phyloP scores from a whole-genome alignment of 2,329 filamentous ascomycete species.

The Penicillium rolfsii region DNA sequence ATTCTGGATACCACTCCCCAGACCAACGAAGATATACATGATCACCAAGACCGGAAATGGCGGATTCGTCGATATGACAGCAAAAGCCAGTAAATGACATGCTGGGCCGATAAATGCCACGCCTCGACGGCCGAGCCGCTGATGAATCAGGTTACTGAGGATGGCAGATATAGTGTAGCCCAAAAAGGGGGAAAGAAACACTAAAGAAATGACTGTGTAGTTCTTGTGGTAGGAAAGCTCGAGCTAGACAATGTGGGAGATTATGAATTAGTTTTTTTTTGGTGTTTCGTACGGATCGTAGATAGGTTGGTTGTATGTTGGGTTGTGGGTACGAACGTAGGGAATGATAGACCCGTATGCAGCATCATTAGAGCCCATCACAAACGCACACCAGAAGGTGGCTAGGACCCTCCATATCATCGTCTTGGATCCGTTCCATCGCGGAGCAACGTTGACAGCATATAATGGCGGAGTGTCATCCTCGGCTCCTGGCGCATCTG shows the following conservation, averaged over 20 bases:
- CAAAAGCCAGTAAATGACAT: slow-evolving; percentile 37
- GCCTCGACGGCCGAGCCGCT: slow-evolving; percentile 65
- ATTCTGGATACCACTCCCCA: slow-evolving; percentile 48
- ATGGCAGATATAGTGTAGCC: slow-evolving; percentile 54
- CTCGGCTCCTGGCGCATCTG: neutral
- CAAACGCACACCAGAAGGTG: slow-evolving; percentile 26
- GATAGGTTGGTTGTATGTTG: neutral
- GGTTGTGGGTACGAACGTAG: slow-evolving; percentile 18
- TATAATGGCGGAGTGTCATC: slow-evolving; percentile 29
- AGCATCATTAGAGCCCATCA: slow-evolving; percentile 32
- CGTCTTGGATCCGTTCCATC: slow-evolving; percentile 28
- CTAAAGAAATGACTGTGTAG: slow-evolving; percentile 49
- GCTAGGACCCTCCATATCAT: slow-evolving; percentile 26
- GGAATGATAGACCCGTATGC: slow-evolving; percentile 28
- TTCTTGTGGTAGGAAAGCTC: slow-evolving; percentile 51
- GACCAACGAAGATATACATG: slow-evolving; percentile 41
- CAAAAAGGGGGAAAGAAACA: slow-evolving; percentile 54
- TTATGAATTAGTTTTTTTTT: neutral
- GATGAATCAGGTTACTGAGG: slow-evolving; percentile 50
- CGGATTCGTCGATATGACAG: slow-evolving; percentile 36
- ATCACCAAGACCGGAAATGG: slow-evolving; percentile 42
- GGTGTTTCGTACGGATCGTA: neutral
- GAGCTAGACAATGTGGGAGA: slow-evolving; percentile 35
- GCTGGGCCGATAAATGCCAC: slow-evolving; percentile 64
- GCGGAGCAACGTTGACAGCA: slow-evolving; percentile 26